These are phyloP conservation scores for Calonectria pauciramosa DNA, from an alignment of 2,329 filamentous ascomycete genomes.

Conservation along the genomic window DNA sequence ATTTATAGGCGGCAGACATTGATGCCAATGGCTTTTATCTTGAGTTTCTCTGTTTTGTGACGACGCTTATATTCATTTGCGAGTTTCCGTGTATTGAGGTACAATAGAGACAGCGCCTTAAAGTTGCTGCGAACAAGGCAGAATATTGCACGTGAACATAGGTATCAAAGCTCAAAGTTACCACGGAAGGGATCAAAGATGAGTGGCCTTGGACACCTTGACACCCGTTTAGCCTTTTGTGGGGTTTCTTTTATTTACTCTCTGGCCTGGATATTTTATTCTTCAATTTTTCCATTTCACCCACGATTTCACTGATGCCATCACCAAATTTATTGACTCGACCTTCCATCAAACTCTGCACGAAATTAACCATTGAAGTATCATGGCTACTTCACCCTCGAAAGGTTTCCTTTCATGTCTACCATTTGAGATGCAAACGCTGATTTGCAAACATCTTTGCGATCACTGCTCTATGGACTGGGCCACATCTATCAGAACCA, in stretches of 20 bases:
- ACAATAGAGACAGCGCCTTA: too few species aligned
- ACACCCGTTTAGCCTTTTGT: too few species aligned
- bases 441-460: neutral
- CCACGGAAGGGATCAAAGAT: too few species aligned
- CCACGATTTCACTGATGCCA: too few species aligned
- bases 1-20: neutral
- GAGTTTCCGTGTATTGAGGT: too few species aligned
- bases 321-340: neutral
- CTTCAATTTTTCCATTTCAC: too few species aligned
- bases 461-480: neutral
- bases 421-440: neutral
- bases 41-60: neutral
- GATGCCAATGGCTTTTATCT: neutral
- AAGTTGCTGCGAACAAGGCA: too few species aligned
- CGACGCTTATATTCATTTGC: neutral
- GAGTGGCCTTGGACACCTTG: too few species aligned
- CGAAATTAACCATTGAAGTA: neutral
- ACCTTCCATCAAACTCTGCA: neutral
- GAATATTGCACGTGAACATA: too few species aligned
- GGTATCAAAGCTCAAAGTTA: too few species aligned
- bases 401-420: neutral
- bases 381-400: neutral
- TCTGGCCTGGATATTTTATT: too few species aligned
- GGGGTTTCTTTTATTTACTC: too few species aligned
- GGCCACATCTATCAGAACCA: neutral